These are phyloP conservation scores for Wickerhamomyces queroliae DNA, from an alignment of 805 yeast genomes.

Conservation along the genomic window DNA sequence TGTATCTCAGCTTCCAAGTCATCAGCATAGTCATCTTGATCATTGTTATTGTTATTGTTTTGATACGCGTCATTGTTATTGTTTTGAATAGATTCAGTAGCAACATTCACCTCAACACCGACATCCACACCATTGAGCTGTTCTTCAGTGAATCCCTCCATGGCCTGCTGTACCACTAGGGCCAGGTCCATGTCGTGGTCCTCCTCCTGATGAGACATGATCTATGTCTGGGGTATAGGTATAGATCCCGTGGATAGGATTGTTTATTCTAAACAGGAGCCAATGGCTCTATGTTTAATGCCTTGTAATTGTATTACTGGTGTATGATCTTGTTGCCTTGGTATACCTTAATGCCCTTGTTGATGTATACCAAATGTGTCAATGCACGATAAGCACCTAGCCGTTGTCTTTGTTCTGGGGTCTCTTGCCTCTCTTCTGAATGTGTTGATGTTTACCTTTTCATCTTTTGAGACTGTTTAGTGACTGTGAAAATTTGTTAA, in stretches of 20 bases:
- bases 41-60: constrained; percentile 1
- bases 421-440: constrained; percentile 3
- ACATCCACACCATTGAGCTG: constrained; percentile 1
- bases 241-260: no score
- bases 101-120: no score
- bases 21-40: constrained; percentile 6
- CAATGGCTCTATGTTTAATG: no score
- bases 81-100: not conserved
- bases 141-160: constrained; percentile 19
- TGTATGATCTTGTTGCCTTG: no score
- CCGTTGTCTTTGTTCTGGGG: not conserved
- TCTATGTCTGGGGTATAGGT: not conserved
- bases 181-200: constrained; percentile 29
- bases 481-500: constrained; percentile 29
- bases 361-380: no score
- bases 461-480: constrained; percentile 22
- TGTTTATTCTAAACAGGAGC: no score
- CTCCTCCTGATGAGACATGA: constrained; percentile 1
- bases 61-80: not conserved
- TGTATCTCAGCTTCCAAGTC: constrained; percentile 21
- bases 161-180: constrained; percentile 34
- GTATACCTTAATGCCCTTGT: no score
- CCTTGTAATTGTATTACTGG: no score
- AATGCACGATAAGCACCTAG: not conserved
- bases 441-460: constrained; percentile 14